A percentile compares a stretch with the other conserved stretches of the same genome.
phyloP scores from a whole-genome alignment of 1,139 yeast genomes.

The Hanseniaspora uvarum region DNA sequence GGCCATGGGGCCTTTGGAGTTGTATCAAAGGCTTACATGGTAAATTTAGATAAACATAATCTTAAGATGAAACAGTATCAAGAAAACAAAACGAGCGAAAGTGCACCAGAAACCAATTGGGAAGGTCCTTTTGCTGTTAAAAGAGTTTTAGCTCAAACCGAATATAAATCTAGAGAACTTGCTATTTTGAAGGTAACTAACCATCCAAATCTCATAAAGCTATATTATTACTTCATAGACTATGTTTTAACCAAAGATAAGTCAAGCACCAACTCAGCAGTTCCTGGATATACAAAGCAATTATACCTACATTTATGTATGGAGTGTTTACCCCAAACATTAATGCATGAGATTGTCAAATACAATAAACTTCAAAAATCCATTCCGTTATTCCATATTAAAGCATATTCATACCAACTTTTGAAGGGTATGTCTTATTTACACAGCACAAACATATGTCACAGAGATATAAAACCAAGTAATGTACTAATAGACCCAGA shows the following conservation, averaged over 20 bases:
- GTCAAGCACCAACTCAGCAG: slow-evolving; percentile 32
- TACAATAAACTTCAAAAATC: slow-evolving; percentile 46
- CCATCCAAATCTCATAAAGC: slow-evolving; percentile 66
- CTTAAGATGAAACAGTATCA: slow-evolving; percentile 32
- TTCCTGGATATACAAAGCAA: slow-evolving; percentile 40
- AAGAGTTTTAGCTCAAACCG: slow-evolving; percentile 76
- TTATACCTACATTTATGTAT: slow-evolving; percentile 69
- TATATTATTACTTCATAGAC: slow-evolving; percentile 61
- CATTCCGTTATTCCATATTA: slow-evolving; percentile 33
- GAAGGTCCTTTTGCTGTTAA: slow-evolving; percentile 75
- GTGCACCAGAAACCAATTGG: slow-evolving; percentile 34
- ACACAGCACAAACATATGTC: slow-evolving; percentile 70
- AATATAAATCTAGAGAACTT: slow-evolving; percentile 68
- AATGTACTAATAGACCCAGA: slow-evolving; percentile 65
- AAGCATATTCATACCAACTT: slow-evolving; percentile 68
- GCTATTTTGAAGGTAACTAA: slow-evolving; percentile 62
- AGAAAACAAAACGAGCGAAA: slow-evolving; percentile 17
- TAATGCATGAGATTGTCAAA: slow-evolving; percentile 63
- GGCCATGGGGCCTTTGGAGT: slow-evolving; percentile 85
- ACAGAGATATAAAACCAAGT: slow-evolving; percentile 73
- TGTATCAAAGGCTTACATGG: slow-evolving; percentile 58
- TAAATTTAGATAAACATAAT: slow-evolving; percentile 19
- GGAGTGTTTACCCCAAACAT: slow-evolving; percentile 76
- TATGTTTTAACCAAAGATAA: slow-evolving; percentile 16
- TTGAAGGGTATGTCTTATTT: slow-evolving; percentile 73